phyloP scores from a whole-genome alignment of 345 rosid genomes.

The Corymbia maculata region DNA sequence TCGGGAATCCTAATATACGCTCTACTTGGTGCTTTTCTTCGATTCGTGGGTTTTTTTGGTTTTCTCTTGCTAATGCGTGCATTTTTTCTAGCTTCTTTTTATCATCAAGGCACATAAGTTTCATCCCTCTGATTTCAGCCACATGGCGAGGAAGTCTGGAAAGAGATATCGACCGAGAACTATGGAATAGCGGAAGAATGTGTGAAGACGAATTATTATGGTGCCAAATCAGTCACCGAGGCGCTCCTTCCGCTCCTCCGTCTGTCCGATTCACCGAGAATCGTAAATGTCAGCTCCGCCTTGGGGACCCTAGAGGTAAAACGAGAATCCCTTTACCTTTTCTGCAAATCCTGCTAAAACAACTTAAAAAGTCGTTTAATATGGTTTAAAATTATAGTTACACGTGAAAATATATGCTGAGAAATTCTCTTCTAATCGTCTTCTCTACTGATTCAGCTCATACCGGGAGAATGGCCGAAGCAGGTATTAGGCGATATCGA shows the following conservation, averaged over 20 bases:
- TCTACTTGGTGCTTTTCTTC: neutral
- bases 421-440: neutral
- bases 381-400: neutral
- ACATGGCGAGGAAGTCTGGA: constrained; percentile 3
- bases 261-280: constrained; percentile 25
- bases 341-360: neutral
- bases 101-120: neutral
- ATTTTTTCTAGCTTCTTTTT: neutral
- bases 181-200: constrained; percentile 21
- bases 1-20: neutral
- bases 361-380: neutral
- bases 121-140: constrained; percentile 1
- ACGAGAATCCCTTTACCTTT: neutral
- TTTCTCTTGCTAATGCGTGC: neutral
- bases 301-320: constrained; percentile 14
- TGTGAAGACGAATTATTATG: constrained; percentile 34
- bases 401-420: neutral
- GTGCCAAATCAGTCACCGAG: constrained; percentile 17
- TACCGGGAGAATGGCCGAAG: constrained; percentile 6
- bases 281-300: constrained; percentile 18
- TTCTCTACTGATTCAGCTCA: neutral
- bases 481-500: constrained; percentile 7
- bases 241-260: constrained; percentile 27
- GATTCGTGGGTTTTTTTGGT: neutral
- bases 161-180: neutral